Conservation (phyloP, 805 yeast species). For the Kluyveromyces nonfermentans region DNA sequence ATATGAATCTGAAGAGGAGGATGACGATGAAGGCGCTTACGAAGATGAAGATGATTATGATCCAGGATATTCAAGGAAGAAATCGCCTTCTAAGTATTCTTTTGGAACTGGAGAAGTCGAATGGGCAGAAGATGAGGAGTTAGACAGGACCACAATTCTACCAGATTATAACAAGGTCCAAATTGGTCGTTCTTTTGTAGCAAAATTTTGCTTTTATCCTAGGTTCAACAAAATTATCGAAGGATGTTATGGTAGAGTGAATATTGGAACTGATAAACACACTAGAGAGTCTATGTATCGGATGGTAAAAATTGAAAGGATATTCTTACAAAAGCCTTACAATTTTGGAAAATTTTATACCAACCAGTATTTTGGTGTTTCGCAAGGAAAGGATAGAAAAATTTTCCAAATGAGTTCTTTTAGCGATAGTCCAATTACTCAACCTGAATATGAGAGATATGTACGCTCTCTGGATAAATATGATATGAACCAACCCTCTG, state of each 20-base stretch:
- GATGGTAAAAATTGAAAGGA: conserved; percentile 70
- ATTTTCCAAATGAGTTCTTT: conserved; percentile 69
- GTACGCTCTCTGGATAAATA: conserved; percentile 49
- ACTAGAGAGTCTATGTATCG: conserved; percentile 63
- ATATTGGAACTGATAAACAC: conserved; percentile 61
- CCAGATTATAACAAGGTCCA: conserved; percentile 63
- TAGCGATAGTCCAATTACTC: conserved; percentile 65
- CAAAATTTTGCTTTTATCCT: conserved; percentile 72
- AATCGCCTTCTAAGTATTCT: conserved; percentile 30
- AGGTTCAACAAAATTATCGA: conserved; percentile 61
- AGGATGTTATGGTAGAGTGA: conserved; percentile 76
- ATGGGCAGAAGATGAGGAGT: conserved; percentile 38
- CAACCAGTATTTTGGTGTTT: conserved; percentile 54
- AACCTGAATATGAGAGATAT: conserved; percentile 68
- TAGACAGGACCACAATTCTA: conserved; percentile 38
- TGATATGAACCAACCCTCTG: conserved; percentile 41
- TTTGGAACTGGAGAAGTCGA: conserved; percentile 38
- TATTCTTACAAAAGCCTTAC: conserved; percentile 45
- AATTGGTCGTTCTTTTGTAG: conserved; percentile 68
- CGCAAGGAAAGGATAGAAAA: conserved; percentile 75
- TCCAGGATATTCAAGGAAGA: conserved; percentile 25
- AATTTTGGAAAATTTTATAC: conserved; percentile 40
- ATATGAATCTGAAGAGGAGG: conserved; percentile 31
- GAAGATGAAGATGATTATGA: conserved; percentile 35
- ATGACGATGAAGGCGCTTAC: conserved; percentile 30